Conservation (phyloP, 2,329 filamentous ascomycete genomes). For the Aspergillus floridensis region DNA sequence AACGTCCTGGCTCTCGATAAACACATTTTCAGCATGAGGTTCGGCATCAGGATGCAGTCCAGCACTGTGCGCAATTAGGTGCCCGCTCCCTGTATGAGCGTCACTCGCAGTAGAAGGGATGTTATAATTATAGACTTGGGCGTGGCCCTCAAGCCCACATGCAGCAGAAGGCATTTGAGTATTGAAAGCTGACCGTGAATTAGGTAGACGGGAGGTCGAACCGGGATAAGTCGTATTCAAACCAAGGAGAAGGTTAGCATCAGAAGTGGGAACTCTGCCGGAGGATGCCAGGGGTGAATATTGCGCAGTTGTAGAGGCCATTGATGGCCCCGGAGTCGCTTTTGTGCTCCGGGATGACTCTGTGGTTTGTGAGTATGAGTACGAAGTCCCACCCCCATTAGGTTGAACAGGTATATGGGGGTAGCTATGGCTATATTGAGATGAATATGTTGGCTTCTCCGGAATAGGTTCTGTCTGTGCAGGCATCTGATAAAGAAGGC, state of each 20-base stretch:
- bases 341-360: conserved; percentile 29
- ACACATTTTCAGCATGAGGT: conserved; percentile 48
- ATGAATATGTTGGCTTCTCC: conserved; percentile 31
- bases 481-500: conserved; percentile 70
- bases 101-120: conserved; percentile 19
- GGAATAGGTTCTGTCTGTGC: conserved; percentile 21
- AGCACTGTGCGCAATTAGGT: conserved; percentile 17
- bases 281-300: conserved; percentile 41
- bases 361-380: conserved; percentile 31
- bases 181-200: conserved; percentile 26
- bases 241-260: conserved; percentile 46
- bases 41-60: conserved; percentile 21
- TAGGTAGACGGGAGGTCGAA: conserved; percentile 16
- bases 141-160: conserved; percentile 20
- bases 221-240: conserved; percentile 47
- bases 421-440: conserved; percentile 32
- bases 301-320: conserved; percentile 21
- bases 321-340: conserved; percentile 18
- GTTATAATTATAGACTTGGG: conserved; percentile 24
- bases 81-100: conserved; percentile 14
- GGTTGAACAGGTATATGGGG: conserved; percentile 23
- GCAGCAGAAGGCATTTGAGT: conserved; percentile 19
- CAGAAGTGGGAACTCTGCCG: conserved; percentile 36
- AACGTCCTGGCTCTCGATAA: conserved; percentile 74
- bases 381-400: conserved; percentile 18